phyloP scores from a whole-genome alignment of 352 stramenopile species.

The Phytophthora tubulina region DNA sequence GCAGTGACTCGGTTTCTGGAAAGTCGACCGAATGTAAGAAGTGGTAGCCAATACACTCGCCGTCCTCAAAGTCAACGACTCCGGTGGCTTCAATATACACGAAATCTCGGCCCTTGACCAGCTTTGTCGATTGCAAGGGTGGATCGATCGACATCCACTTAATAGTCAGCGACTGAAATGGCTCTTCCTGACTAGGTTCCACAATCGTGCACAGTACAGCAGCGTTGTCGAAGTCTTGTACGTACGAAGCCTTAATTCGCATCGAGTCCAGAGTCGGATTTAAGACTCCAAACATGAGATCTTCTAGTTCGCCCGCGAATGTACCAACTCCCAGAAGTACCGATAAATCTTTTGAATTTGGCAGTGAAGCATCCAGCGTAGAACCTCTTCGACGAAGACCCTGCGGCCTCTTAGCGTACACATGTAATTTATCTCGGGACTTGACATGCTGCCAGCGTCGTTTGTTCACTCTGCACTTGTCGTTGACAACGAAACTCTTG shows the following conservation, averaged over 20 bases:
- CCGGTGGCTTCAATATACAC: slow-evolving; percentile 17
- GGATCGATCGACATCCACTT: slow-evolving; percentile 45
- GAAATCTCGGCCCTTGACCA: slow-evolving; percentile 11
- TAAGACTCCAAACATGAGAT: slow-evolving; percentile 44
- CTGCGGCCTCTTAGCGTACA: slow-evolving; percentile 13
- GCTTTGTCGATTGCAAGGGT: slow-evolving; percentile 16
- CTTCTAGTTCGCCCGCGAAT: slow-evolving; percentile 35
- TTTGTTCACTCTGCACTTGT: slow-evolving; percentile 23
- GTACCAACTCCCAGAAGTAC: slow-evolving; percentile 34
- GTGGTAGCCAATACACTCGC: slow-evolving; percentile 7
- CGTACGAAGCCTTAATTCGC: slow-evolving; percentile 37
- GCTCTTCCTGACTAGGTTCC: slow-evolving; percentile 33
- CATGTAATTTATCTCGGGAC: slow-evolving; percentile 19
- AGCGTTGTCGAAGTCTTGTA: slow-evolving; percentile 32
- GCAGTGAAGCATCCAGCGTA: too few relatives aligned
- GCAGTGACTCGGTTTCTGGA: slow-evolving; percentile 35
- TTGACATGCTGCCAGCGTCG: slow-evolving; percentile 30
- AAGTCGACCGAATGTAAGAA: slow-evolving; percentile 49
- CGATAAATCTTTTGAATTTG: slow-evolving; percentile 12
- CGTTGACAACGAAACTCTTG: slow-evolving; percentile 7
- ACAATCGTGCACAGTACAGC: slow-evolving; percentile 33
- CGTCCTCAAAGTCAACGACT: slow-evolving; percentile 12
- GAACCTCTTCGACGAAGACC: not conserved
- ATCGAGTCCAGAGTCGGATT: slow-evolving; percentile 39
- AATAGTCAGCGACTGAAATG: slow-evolving; percentile 37